These are phyloP conservation scores for Aspergillus affinis DNA, from an alignment of 495 filamentous ascomycete genomes.

Conservation along the genomic window DNA sequence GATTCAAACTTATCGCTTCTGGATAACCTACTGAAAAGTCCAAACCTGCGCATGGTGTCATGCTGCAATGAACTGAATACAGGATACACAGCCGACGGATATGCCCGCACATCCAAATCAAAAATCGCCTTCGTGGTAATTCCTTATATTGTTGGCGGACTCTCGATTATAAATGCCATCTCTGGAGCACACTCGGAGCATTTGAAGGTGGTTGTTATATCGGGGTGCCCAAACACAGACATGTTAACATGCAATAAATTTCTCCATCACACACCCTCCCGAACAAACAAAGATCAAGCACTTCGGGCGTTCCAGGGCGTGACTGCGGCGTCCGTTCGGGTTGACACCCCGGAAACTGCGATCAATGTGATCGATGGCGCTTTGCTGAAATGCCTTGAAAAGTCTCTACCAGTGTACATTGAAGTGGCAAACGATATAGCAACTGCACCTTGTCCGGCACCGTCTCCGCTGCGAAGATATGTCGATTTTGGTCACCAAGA, in stretches of 20 bases:
- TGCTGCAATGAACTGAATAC: constrained; percentile 77
- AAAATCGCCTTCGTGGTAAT: constrained; percentile 70
- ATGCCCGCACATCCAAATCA: constrained; percentile 57
- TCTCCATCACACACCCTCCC: constrained; percentile 9
- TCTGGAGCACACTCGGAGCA: constrained; percentile 69
- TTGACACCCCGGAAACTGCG: constrained; percentile 2
- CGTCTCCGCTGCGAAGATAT: not conserved
- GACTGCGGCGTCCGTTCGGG: constrained; percentile 9
- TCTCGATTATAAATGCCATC: constrained; percentile 68
- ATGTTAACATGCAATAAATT: not conserved
- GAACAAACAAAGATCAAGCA: constrained; percentile 9
- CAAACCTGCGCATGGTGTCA: constrained; percentile 66
- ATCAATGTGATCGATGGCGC: constrained; percentile 7
- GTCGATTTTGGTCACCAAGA: not conserved
- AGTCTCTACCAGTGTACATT: constrained; percentile 13
- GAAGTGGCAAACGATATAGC: constrained; percentile 15
- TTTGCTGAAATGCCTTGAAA: constrained; percentile 6
- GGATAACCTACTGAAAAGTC: constrained; percentile 57
- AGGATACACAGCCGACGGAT: constrained; percentile 76
- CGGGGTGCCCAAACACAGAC: constrained; percentile 45
- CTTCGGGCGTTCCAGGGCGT: constrained; percentile 8
- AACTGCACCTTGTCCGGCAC: not conserved
- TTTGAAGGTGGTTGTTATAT: constrained; percentile 75
- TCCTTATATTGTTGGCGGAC: constrained; percentile 74
- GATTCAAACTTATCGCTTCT: constrained; percentile 70